phyloP scores from a whole-genome alignment of 345 rosid species.

The Euphorbia lathyris region DNA sequence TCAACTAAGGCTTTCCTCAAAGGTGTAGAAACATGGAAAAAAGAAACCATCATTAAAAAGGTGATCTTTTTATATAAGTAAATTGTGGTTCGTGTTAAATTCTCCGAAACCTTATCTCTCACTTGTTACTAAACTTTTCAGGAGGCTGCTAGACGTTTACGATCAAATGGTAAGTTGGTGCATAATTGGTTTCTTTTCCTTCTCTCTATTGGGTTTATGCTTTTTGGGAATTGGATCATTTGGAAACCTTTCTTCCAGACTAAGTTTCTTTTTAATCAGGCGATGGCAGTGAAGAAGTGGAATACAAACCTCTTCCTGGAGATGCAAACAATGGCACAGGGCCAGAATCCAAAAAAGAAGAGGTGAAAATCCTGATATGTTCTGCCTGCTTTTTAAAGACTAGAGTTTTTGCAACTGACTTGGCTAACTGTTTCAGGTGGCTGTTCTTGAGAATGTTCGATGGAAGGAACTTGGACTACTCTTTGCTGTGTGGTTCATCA shows the following conservation, averaged over 20 bases:
- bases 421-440: slow-evolving; percentile 28
- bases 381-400: not conserved
- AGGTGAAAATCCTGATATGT: slow-evolving; percentile 13
- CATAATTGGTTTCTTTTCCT: not conserved
- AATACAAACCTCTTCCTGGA: slow-evolving; percentile 25
- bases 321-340: slow-evolving; percentile 6
- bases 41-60: slow-evolving; percentile 37
- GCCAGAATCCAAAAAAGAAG: slow-evolving; percentile 15
- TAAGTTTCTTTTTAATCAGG: slow-evolving; percentile 21
- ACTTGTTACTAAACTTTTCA: slow-evolving; percentile 12
- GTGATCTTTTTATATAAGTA: slow-evolving; percentile 6
- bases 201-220: not conserved
- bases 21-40: slow-evolving; percentile 55
- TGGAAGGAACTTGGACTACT: slow-evolving; percentile 52
- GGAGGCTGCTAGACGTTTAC: slow-evolving; percentile 33
- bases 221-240: not conserved
- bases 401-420: not conserved
- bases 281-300: slow-evolving; percentile 19
- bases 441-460: slow-evolving; percentile 36
- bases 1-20: slow-evolving; percentile 45
- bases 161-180: slow-evolving; percentile 24
- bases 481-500: slow-evolving; percentile 34
- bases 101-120: not conserved
- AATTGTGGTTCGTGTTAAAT: not conserved
- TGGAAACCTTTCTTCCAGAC: not conserved